A percentile compares a stretch with the other conserved stretches of the same genome.
phyloP scores from a whole-genome alignment of 2,329 filamentous ascomycete genomes.

The Trichoderma sp. region DNA sequence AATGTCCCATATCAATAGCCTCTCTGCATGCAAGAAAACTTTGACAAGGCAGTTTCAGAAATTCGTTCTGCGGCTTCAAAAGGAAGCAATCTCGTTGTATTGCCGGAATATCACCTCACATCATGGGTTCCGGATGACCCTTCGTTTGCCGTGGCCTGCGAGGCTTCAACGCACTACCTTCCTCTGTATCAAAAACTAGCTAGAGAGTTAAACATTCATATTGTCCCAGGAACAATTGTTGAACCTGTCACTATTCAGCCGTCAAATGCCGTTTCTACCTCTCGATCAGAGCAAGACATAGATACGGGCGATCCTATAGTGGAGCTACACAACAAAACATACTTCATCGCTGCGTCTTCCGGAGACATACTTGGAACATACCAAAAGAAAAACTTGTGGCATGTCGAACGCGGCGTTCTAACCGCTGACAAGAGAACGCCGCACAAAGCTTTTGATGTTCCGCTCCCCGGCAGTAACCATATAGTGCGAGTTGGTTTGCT shows the following conservation, averaged over 20 bases:
- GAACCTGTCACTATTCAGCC: background rate
- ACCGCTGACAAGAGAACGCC: background rate
- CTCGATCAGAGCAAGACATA: background rate
- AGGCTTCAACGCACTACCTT: background rate
- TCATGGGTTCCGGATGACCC: constrained; percentile 6
- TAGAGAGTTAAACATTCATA: background rate
- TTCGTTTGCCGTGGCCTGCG: background rate
- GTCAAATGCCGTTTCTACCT: background rate
- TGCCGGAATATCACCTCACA: constrained; percentile 10
- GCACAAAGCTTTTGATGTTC: background rate
- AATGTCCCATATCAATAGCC: background rate
- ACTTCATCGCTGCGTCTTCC: constrained; percentile 1
- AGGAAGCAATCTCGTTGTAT: background rate
- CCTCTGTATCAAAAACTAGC: background rate
- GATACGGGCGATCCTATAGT: background rate
- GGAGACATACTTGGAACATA: background rate
- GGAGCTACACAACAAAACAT: constrained; percentile 1
- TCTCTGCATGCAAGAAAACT: background rate
- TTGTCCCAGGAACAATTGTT: constrained; percentile 1
- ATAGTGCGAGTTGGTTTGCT: background rate
- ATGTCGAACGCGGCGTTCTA: background rate
- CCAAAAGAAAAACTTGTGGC: constrained; percentile 8
- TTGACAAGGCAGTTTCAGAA: background rate
- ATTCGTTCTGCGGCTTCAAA: constrained; percentile 5
- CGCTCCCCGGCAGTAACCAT: background rate